Percentiles rank a stretch among this genome's conserved stretches.
These are phyloP conservation scores for Echinochloa phyllopogon DNA, from an alignment of 176 grass and related monocot genomes.

Conservation along the genomic window DNA sequence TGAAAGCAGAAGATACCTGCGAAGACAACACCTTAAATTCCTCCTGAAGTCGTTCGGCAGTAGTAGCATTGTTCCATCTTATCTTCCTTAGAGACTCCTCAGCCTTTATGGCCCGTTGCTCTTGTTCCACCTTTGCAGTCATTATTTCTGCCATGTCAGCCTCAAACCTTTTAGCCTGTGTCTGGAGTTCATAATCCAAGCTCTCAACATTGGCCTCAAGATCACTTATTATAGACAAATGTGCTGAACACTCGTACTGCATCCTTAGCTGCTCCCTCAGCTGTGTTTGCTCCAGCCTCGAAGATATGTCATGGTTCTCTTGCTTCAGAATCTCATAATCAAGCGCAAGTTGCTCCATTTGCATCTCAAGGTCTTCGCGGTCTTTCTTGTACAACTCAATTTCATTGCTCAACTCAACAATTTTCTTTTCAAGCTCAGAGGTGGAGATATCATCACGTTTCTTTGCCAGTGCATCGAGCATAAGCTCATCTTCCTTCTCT, in stretches of 20 bases:
- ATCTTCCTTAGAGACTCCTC: constrained; percentile 80
- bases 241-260: constrained; percentile 94
- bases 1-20: constrained; percentile 81
- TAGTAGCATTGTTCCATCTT: constrained; percentile 69
- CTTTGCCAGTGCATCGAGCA: constrained; percentile 68
- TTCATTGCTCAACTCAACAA: constrained; percentile 75
- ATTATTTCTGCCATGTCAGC: constrained; percentile 67
- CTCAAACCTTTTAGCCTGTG: constrained; percentile 74
- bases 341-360: constrained; percentile 97
- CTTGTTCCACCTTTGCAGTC: constrained; percentile 73
- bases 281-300: constrained; percentile 86
- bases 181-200: constrained; percentile 81
- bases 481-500: constrained; percentile 68
- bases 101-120: constrained; percentile 77
- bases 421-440: constrained; percentile 72
- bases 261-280: constrained; percentile 85
- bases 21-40: constrained; percentile 77
- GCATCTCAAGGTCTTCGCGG: constrained; percentile 88
- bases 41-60: constrained; percentile 70
- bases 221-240: constrained; percentile 84
- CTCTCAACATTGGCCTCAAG: constrained; percentile 78
- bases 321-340: constrained; percentile 99
- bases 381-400: constrained; percentile 90
- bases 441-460: constrained; percentile 48
- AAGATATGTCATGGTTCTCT: constrained; percentile 93